phyloP scores from a whole-genome alignment of 202 grass and related monocot species.

The Setaria viridis region DNA sequence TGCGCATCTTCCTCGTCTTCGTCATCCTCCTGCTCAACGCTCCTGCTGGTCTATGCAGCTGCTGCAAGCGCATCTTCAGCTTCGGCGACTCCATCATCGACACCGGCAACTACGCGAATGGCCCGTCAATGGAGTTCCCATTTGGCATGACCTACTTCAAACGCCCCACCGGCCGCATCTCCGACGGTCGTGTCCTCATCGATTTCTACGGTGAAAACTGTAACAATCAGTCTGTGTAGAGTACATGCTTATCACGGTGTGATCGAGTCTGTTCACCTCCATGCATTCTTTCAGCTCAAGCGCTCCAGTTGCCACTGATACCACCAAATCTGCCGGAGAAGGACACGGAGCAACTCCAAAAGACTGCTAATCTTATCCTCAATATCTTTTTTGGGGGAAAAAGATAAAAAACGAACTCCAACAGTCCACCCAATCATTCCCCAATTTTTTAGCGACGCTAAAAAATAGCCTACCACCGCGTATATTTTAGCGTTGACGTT shows the following conservation, averaged over 20 bases:
- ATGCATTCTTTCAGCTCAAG: slow-evolving; percentile 48
- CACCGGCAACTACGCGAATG: slow-evolving; percentile 47
- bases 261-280: not conserved
- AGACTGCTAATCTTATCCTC: slow-evolving; percentile 53
- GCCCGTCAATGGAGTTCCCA: slow-evolving; percentile 32
- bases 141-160: slow-evolving; percentile 64
- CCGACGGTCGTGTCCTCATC: slow-evolving; percentile 54
- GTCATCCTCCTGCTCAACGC: slow-evolving; percentile 22
- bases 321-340: slow-evolving; percentile 45
- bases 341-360: slow-evolving; percentile 29
- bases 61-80: slow-evolving; percentile 56
- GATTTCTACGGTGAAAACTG: slow-evolving; percentile 62
- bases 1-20: slow-evolving; percentile 20
- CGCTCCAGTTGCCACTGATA: slow-evolving; percentile 41
- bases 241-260: not conserved
- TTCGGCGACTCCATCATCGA: slow-evolving; percentile 73
- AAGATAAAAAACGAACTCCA: too few relatives aligned
- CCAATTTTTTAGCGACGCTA: too few relatives aligned
- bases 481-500: too few relatives aligned
- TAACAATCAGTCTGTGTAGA: too few relatives aligned
- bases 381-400: too few relatives aligned
- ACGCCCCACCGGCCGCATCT: slow-evolving; percentile 50
- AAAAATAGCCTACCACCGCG: too few relatives aligned
- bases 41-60: slow-evolving; percentile 10
- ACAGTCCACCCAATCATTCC: too few relatives aligned